Conservation (phyloP, 2,329 filamentous ascomycete genomes). For the Exophiala sp. region DNA sequence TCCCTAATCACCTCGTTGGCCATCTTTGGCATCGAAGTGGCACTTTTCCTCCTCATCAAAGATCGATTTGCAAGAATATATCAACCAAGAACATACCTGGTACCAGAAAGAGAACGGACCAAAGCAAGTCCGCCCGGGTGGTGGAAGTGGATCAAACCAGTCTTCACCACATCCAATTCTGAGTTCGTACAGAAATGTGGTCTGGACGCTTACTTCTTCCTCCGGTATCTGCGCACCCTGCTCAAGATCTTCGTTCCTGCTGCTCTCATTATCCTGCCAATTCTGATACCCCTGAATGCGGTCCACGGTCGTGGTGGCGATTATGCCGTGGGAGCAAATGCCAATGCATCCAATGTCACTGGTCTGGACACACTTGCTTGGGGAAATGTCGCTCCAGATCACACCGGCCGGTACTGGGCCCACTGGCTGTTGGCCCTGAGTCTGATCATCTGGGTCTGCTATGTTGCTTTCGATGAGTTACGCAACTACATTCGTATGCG, state of each 20-base stretch:
- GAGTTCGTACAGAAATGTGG: conserved; percentile 95
- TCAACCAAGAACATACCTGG: conserved; percentile 80
- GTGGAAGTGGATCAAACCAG: conserved; percentile 52
- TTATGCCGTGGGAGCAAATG: conserved; percentile 38
- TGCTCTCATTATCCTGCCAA: conserved; percentile 71
- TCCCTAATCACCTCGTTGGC: conserved; percentile 61
- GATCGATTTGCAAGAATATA: conserved; percentile 80
- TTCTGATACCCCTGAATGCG: conserved; percentile 81
- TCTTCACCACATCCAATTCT: conserved; percentile 67
- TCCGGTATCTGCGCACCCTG: conserved; percentile 81
- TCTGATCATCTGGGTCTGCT: conserved; percentile 80
- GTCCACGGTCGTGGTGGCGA: conserved; percentile 63
- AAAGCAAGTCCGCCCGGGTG: conserved; percentile 64
- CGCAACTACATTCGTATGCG: conserved; percentile 86
- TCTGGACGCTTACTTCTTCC: conserved; percentile 94
- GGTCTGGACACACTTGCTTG: conserved; percentile 82
- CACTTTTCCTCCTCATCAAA: conserved; percentile 72
- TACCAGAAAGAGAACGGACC: conserved; percentile 78
- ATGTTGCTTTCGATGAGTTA: conserved; percentile 81
- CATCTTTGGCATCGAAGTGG: conserved; percentile 60
- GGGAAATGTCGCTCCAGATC: conserved; percentile 70
- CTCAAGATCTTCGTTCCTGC: conserved; percentile 90
- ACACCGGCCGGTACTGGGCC: conserved; percentile 73
- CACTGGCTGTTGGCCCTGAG: conserved; percentile 76
- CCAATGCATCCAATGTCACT: conserved; percentile 48